Conservation (phyloP, 2,329 filamentous ascomycete species). For the Torrubiella hemipterigena region DNA sequence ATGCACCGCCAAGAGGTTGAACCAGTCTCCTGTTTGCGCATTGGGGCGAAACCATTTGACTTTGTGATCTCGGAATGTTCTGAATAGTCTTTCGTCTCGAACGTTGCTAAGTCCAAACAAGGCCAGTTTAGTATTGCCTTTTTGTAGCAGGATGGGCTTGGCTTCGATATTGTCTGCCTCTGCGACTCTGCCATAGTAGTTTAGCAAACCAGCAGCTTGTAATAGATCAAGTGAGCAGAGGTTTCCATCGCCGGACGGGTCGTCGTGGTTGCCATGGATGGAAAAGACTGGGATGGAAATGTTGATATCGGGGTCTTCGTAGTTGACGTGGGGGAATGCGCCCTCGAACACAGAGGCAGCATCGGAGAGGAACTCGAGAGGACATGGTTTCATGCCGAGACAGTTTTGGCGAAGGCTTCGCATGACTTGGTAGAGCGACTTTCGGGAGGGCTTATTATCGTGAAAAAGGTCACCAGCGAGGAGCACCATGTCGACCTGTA, state of each 20-base stretch:
- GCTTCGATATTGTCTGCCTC: conserved; percentile 89
- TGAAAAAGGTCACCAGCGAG: conserved; percentile 94
- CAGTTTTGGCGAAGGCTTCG: conserved; percentile 86
- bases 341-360: conserved; percentile 83
- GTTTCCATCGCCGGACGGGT: conserved; percentile 92
- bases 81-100: conserved; percentile 84
- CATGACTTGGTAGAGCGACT: conserved; percentile 97
- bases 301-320: conserved; percentile 95
- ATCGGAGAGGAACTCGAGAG: conserved; percentile 89
- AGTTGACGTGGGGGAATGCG: conserved; percentile 89
- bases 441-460: conserved; percentile 93
- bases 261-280: conserved; percentile 97
- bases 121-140: conserved; percentile 83
- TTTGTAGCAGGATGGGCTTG: conserved; percentile 86
- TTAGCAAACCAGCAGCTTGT: conserved; percentile 81
- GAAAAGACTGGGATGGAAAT: conserved; percentile 95
- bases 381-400: conserved; percentile 87
- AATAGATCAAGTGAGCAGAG: conserved; percentile 83
- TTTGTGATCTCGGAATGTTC: conserved; percentile 84
- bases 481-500: conserved; percentile 83
- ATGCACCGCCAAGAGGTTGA: conserved; percentile 89
- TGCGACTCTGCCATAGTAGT: conserved; percentile 88
- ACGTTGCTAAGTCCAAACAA: conserved; percentile 94
- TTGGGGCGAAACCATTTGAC: conserved; percentile 87
- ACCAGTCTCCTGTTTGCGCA: conserved; percentile 77